Percentiles rank a stretch among this genome's conserved stretches.
Conservation (phyloP, 768 basidiomycete genomes). For the Kondoa malvinella region DNA sequence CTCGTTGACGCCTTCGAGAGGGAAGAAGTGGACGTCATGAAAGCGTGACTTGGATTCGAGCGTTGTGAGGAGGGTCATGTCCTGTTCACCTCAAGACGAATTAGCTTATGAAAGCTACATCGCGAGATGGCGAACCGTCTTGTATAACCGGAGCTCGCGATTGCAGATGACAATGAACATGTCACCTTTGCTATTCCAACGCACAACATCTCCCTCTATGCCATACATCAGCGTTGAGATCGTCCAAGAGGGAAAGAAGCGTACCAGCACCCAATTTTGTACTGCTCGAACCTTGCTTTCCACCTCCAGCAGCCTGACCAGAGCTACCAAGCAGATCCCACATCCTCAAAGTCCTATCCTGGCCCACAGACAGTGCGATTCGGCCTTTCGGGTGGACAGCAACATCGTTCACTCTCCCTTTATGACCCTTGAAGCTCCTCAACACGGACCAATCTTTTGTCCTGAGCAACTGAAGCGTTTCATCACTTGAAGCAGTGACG, state of each 20-base stretch:
- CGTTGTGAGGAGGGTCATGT: slow-evolving; percentile 57
- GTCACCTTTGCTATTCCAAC: slow-evolving; percentile 64
- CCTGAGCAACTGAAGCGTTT: slow-evolving; percentile 71
- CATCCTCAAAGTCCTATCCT: slow-evolving; percentile 77
- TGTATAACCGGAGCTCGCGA: slow-evolving; percentile 62
- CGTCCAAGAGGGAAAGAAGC: slow-evolving; percentile 19
- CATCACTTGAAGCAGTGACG: slow-evolving; percentile 81
- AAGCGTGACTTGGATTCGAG: slow-evolving; percentile 64
- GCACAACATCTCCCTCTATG: slow-evolving; percentile 76
- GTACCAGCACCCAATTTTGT: slow-evolving; percentile 73
- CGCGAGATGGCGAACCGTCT: slow-evolving; percentile 42
- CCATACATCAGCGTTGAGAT: neutral
- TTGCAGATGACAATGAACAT: slow-evolving; percentile 64
- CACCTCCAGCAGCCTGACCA: slow-evolving; percentile 30
- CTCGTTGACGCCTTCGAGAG: slow-evolving; percentile 35
- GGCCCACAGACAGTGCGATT: slow-evolving; percentile 75
- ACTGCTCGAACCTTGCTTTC: slow-evolving; percentile 62
- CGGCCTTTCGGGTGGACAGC: slow-evolving; percentile 88
- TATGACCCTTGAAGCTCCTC: slow-evolving; percentile 76
- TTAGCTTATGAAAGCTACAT: no score
- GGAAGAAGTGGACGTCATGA: slow-evolving; percentile 64
- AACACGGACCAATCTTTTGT: slow-evolving; percentile 88
- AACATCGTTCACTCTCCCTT: slow-evolving; percentile 72
- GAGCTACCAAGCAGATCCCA: slow-evolving; percentile 80
- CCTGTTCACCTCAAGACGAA: no score